Base-by-base conservation (phyloP, 176 grass and related monocot genomes). In the Leersia perrieri region DNA sequence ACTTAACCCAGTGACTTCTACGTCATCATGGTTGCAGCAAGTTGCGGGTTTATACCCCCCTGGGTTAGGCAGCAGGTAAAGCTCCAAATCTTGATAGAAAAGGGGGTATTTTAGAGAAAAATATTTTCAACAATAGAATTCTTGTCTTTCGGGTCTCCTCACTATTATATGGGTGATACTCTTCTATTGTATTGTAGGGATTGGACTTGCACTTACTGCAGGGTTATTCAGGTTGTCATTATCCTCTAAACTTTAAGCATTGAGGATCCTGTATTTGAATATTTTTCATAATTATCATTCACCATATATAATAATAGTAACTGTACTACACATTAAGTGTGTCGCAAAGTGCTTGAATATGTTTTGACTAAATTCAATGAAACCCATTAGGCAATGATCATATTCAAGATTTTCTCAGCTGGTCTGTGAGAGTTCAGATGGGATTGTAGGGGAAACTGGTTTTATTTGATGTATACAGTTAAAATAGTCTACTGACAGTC, bases 181-280 rank as follows among this genome's bases (percentile, higher is more conserved):
- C 30, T 87, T 76, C 40, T 49, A 60, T 89, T 88, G n/a, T 74
- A 69, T 72, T 73, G 71, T 80, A 98, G 95, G 90, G 88, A 98
- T 28, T 98, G 95, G 90, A 95, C 88, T 51, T 98, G 95, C 77
- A n/a, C 74, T n/a, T 91, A 93, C 80, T 98, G 95, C 88, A 91
- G 80, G 72, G 26, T 95, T 47, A 79, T 92, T 76, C 95, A 95
- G 95, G 95, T 98, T 83, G 80, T 39, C 3, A 25, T 63, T 80
- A 70, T 74, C 47, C 80, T 51, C 10, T 28, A 47, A 86, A 22
- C 45, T 68, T 62, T 61, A 74, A 28, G 36, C 38, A 27, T 34
- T 68, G 63, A 77, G 68, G 39, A 62, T 68, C 80, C 36, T 29
- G 7, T 41, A 81, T 32, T 85, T 53, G 31, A 15, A 39, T 31